These are phyloP conservation scores for Edaphochlamys debaryana DNA, from an alignment of 139 green algal genomes.

Conservation along the genomic window DNA sequence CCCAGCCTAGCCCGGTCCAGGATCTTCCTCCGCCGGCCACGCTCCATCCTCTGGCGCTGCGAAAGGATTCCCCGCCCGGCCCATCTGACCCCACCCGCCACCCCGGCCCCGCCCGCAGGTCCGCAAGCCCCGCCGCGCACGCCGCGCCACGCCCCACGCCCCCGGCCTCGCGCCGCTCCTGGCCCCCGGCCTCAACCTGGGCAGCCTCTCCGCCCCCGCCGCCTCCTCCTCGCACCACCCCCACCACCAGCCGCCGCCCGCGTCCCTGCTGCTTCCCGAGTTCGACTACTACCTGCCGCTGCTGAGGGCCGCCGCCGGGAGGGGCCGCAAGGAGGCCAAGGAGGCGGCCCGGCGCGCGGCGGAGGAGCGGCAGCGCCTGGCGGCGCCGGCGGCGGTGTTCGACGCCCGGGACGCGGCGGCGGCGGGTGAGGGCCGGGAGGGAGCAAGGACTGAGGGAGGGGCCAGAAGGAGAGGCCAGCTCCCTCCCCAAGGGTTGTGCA, in stretches of 20 bases:
- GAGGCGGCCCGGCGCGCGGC: neutral
- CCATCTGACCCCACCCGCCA: no score
- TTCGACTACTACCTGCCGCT: constrained; percentile 51
- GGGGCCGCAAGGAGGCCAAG: neutral
- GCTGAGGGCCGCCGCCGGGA: neutral
- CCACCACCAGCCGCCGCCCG: neutral
- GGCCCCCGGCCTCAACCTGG: neutral
- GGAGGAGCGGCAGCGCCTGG: neutral
- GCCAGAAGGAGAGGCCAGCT: no score
- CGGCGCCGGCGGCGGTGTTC: constrained; percentile 26
- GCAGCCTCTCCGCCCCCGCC: neutral
- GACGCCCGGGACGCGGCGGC: constrained; percentile 52
- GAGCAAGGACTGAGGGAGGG: neutral
- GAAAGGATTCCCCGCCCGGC: no score
- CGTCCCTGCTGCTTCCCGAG: constrained; percentile 40
- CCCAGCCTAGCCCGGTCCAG: no score
- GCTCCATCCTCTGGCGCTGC: no score
- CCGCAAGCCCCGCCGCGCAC: neutral
- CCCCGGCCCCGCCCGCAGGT: constrained; percentile 19
- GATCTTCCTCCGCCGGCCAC: no score
- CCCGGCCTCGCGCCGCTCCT: neutral
- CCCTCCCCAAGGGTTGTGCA: no score
- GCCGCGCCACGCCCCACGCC: neutral
- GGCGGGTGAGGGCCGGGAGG: constrained; percentile 21
- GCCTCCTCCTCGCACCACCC: no score